phyloP scores from a whole-genome alignment of 805 yeast species.

The Candida xyloterini region DNA sequence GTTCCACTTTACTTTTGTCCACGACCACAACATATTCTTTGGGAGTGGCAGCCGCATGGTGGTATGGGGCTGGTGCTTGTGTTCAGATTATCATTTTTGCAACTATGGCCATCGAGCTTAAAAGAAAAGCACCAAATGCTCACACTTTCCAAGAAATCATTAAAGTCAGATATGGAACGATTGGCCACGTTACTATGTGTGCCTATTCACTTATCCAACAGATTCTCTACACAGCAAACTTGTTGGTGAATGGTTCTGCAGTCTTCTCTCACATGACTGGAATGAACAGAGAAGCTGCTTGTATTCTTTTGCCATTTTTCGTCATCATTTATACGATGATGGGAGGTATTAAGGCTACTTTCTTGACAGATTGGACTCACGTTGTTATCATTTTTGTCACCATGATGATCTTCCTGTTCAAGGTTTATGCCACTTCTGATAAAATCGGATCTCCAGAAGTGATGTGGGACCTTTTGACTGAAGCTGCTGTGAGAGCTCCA shows the following conservation, averaged over 20 bases:
- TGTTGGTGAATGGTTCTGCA: slow-evolving; percentile 35
- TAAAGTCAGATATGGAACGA: slow-evolving; percentile 32
- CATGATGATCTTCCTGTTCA: slow-evolving; percentile 29
- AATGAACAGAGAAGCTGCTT: slow-evolving; percentile 33
- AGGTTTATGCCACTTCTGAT: slow-evolving; percentile 30
- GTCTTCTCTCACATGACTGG: slow-evolving; percentile 34
- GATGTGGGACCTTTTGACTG: slow-evolving; percentile 33
- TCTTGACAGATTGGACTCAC: slow-evolving; percentile 39
- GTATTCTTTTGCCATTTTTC: slow-evolving; percentile 35
- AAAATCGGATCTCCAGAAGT: slow-evolving; percentile 35
- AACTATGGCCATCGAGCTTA: slow-evolving; percentile 33
- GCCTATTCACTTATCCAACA: slow-evolving; percentile 29
- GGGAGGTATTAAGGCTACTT: slow-evolving; percentile 42
- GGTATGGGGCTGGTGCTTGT: slow-evolving; percentile 36
- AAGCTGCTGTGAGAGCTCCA: slow-evolving; percentile 24
- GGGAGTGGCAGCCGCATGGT: slow-evolving; percentile 37
- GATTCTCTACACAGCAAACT: slow-evolving; percentile 32
- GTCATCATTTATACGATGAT: slow-evolving; percentile 37
- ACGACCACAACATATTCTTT: slow-evolving; percentile 32
- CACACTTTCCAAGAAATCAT: slow-evolving; percentile 37
- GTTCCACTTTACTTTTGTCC: slow-evolving; percentile 30
- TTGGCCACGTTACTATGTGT: slow-evolving; percentile 29
- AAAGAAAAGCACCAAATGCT: slow-evolving; percentile 35
- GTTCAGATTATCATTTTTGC: slow-evolving; percentile 35
- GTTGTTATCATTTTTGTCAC: slow-evolving; percentile 35